Conservation (phyloP, 495 filamentous ascomycete species). For the Polyplosphaeria fusca region DNA sequence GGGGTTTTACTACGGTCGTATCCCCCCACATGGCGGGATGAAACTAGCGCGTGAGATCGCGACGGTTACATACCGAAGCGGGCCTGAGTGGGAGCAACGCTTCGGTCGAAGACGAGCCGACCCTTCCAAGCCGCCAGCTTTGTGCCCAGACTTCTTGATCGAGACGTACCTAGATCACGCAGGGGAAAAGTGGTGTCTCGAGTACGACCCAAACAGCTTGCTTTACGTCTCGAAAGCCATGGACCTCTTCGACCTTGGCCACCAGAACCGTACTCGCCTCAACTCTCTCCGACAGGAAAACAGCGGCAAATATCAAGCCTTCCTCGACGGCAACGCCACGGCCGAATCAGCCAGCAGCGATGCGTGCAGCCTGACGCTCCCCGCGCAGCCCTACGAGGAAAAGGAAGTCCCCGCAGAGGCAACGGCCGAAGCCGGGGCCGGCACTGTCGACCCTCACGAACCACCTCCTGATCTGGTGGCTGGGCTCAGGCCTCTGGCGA, state of each 20-base stretch:
- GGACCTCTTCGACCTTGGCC: slow-evolving; percentile 94
- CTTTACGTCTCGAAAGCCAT: slow-evolving; percentile 98
- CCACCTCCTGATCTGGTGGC: slow-evolving; percentile 75
- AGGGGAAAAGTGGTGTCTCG: slow-evolving; percentile 97
- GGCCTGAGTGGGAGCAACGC: slow-evolving; percentile 95
- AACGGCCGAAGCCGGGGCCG: not conserved
- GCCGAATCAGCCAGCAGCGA: slow-evolving; percentile 38
- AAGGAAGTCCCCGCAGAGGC: slow-evolving; percentile 46
- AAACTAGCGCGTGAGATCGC: slow-evolving; percentile 97
- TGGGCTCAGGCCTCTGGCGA: slow-evolving; percentile 66
- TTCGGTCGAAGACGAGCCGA: slow-evolving; percentile 90
- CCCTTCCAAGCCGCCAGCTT: slow-evolving; percentile 75
- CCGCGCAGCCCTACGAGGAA: slow-evolving; percentile 82
- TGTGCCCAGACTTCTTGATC: slow-evolving; percentile 96
- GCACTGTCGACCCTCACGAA: slow-evolving; percentile 20
- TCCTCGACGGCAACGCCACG: slow-evolving; percentile 35
- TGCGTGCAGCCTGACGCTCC: slow-evolving; percentile 79
- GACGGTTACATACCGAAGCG: slow-evolving; percentile 94
- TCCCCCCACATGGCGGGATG: slow-evolving; percentile 94
- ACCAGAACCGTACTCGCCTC: slow-evolving; percentile 57
- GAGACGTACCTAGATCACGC: slow-evolving; percentile 99
- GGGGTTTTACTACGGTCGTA: slow-evolving; percentile 88
- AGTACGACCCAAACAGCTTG: slow-evolving; percentile 94
- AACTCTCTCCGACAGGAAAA: slow-evolving; percentile 50
- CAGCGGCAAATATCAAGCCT: slow-evolving; percentile 44